These are phyloP conservation scores for Ogataea ganodermae DNA, from an alignment of 805 yeast genomes.

Conservation along the genomic window DNA sequence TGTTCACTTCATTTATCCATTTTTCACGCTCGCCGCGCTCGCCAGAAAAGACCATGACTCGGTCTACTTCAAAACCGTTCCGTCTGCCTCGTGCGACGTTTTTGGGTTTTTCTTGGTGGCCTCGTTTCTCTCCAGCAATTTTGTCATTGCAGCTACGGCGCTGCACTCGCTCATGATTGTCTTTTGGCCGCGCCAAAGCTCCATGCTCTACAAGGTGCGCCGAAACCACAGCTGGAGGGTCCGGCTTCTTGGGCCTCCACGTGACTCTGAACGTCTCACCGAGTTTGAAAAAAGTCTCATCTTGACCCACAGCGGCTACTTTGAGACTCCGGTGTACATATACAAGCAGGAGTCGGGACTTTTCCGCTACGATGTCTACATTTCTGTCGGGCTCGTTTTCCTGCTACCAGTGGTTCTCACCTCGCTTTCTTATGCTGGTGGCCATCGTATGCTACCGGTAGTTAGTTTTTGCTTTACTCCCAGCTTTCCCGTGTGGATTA, in stretches of 20 bases:
- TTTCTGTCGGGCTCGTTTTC: constrained; percentile 5
- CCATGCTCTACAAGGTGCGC: constrained; percentile 7
- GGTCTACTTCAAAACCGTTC: constrained; percentile 5
- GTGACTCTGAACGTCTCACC: constrained; percentile 2
- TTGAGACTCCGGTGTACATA: constrained; percentile 11
- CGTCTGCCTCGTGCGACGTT: constrained; percentile 21
- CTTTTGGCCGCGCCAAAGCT: constrained; percentile 10
- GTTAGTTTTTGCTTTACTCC: constrained; percentile 22
- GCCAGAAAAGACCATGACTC: constrained; percentile 4
- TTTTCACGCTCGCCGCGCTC: constrained; percentile 15
- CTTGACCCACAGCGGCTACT: constrained; percentile 17
- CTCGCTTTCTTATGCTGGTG: constrained; percentile 12
- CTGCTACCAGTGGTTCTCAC: constrained; percentile 15
- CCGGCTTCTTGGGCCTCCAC: background rate
- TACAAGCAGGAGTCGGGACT: constrained; percentile 24
- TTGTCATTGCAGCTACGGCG: constrained; percentile 20
- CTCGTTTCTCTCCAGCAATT: constrained; percentile 20
- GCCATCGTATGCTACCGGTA: constrained; percentile 16
- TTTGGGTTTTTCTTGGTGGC: constrained; percentile 22
- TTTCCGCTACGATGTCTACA: constrained; percentile 13
- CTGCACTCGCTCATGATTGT: constrained; percentile 21
- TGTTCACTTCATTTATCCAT: constrained; percentile 18
- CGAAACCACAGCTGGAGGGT: background rate
- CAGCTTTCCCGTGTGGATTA: constrained; percentile 19
- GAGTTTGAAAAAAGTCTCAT: constrained; percentile 13